Percentiles rank a stretch among this genome's conserved stretches.
These are phyloP conservation scores for Gloeophyllum trabeum DNA, from an alignment of 768 basidiomycete genomes.

Conservation along the genomic window DNA sequence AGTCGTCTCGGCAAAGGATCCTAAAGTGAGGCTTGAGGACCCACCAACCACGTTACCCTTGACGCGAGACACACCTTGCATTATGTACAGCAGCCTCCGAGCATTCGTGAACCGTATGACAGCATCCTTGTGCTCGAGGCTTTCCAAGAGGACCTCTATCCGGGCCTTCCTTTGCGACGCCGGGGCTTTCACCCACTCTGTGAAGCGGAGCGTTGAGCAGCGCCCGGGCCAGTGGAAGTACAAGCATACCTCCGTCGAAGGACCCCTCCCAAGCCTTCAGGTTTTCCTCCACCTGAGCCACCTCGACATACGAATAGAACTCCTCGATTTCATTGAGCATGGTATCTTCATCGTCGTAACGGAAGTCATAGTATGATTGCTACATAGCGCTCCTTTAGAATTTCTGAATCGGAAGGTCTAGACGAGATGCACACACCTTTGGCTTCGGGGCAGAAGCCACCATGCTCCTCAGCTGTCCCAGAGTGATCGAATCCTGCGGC, in stretches of 20 bases:
- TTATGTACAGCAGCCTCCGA: constrained; percentile 76
- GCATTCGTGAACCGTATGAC: constrained; percentile 83
- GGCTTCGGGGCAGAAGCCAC: constrained; percentile 61
- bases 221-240: not conserved
- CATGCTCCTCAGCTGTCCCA: constrained; percentile 72
- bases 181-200: constrained; percentile 75
- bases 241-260: constrained; percentile 55
- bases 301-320: constrained; percentile 96
- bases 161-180: constrained; percentile 53
- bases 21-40: constrained; percentile 26
- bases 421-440: constrained; percentile 35
- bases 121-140: constrained; percentile 77
- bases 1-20: constrained; percentile 82
- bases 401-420: constrained; percentile 10
- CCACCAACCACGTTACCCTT: not conserved
- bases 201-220: not conserved
- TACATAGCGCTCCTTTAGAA: constrained; percentile 20
- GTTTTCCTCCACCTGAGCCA: constrained; percentile 82
- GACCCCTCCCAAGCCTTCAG: constrained; percentile 82
- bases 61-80: constrained; percentile 58
- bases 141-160: constrained; percentile 74
- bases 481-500: constrained; percentile 57
- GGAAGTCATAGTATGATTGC: constrained; percentile 86
- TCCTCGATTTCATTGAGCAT: constrained; percentile 95
- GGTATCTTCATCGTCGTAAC: constrained; percentile 94